Conservation (phyloP, 2,329 filamentous ascomycete genomes). For the Xylaria sp. region DNA sequence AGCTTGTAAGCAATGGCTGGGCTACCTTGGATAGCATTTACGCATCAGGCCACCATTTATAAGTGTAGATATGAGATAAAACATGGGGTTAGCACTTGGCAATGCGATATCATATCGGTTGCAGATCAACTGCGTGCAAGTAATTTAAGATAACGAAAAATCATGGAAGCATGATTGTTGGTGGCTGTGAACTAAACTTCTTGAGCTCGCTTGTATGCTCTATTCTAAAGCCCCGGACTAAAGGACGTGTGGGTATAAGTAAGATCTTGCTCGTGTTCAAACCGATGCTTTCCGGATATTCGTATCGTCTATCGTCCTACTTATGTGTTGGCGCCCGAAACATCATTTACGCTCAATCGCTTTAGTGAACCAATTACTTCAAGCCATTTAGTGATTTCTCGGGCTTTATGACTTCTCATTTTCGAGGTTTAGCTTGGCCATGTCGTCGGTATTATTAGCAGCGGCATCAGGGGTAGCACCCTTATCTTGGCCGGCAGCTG, state of each 20-base stretch:
- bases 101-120: too few species aligned
- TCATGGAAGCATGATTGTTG: too few species aligned
- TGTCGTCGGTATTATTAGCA: conserved; percentile 2
- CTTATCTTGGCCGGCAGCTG: conserved; percentile 24
- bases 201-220: too few species aligned
- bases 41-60: neutral
- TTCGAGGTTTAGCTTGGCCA: conserved; percentile 29
- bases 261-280: neutral
- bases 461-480: conserved; percentile 3
- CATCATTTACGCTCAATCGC: too few species aligned
- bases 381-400: neutral
- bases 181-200: too few species aligned
- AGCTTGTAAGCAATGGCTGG: conserved; percentile 1
- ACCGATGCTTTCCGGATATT: too few species aligned
- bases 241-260: conserved; percentile 22
- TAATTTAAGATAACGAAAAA: too few species aligned
- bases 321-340: too few species aligned
- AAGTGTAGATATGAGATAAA: neutral
- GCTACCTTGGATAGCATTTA: neutral
- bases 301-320: neutral
- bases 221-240: too few species aligned
- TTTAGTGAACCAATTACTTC: too few species aligned
- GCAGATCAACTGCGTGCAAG: too few species aligned
- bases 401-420: conserved; percentile 12
- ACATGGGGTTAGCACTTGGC: too few species aligned